Conservation (phyloP, 2,329 filamentous ascomycete genomes). For the Scedosporium aurantiacum region DNA sequence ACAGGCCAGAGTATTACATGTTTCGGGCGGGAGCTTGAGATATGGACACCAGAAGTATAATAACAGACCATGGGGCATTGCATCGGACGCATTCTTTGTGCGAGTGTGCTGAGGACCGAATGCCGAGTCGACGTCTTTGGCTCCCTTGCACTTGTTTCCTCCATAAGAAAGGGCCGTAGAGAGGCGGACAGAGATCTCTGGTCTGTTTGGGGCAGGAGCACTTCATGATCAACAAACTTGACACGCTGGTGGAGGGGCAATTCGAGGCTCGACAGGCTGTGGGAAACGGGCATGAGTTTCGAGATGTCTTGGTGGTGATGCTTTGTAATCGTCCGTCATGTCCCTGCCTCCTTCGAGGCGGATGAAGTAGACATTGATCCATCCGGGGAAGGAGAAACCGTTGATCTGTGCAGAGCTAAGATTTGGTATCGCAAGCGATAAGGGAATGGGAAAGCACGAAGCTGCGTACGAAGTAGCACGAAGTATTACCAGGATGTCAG, state of each 20-base stretch:
- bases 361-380: too few relatives aligned
- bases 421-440: neutral
- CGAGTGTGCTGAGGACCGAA: neutral
- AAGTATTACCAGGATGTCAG: neutral
- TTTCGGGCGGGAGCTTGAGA: too few relatives aligned
- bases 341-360: too few relatives aligned
- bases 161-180: neutral
- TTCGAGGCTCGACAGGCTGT: neutral
- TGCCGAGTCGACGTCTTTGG: neutral
- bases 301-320: neutral
- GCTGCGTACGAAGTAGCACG: too few relatives aligned
- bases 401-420: conserved; percentile 1
- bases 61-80: neutral
- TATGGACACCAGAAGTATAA: too few relatives aligned
- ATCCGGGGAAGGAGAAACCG: neutral
- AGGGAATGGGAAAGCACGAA: neutral
- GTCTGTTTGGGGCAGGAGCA: neutral
- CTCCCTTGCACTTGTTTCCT: neutral
- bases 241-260: neutral
- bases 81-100: neutral
- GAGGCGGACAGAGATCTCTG: neutral
- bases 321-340: too few relatives aligned
- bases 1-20: too few relatives aligned
- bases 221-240: neutral
- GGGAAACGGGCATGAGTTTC: neutral